Evolutionary conservation across 257 asterid species (phyloP).

Genomic region (Gentiana straminea): DNA sequence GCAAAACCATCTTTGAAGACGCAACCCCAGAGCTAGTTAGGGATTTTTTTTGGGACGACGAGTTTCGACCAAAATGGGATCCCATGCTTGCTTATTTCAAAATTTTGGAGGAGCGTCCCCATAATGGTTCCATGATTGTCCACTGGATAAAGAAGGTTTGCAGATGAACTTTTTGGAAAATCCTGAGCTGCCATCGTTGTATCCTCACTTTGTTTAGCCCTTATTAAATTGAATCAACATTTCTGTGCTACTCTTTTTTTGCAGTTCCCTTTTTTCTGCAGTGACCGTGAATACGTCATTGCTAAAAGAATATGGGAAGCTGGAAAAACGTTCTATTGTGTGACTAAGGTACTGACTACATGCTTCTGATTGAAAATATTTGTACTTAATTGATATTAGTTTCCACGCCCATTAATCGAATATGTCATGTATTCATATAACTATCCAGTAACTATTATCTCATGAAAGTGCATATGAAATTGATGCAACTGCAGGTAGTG

Average conservation of each 20-base stretch:
- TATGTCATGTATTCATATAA: too few species aligned
- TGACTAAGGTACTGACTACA: conserved; percentile 46
- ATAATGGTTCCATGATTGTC: conserved; percentile 56
- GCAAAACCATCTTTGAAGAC: conserved; percentile 76
- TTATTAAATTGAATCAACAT: conserved; percentile 10
- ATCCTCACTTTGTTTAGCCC: conserved; percentile 1
- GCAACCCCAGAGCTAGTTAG: conserved; percentile 75
- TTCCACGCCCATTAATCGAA: too few species aligned
- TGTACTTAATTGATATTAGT: too few species aligned
- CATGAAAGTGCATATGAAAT: conserved; percentile 39
- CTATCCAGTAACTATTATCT: too few species aligned
- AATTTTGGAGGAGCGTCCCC: conserved; percentile 57
- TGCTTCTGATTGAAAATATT: too few species aligned
- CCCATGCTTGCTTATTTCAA: conserved; percentile 59
- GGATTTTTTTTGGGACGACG: conserved; percentile 93
- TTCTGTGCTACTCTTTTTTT: conserved; percentile 13
- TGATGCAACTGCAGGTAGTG: conserved; percentile 42
- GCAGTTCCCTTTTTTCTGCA: conserved; percentile 93
- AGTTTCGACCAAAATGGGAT: conserved; percentile 77
- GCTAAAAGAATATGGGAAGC: conserved; percentile 77
- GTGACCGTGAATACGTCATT: conserved; percentile 76
- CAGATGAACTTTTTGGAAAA: background rate
- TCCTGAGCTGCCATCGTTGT: conserved; percentile 1
- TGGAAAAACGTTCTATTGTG: conserved; percentile 47
- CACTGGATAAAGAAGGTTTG: conserved; percentile 86